Evolutionary conservation across 164 flowering plant species (phyloP).

Genomic region (Sedum album): DNA sequence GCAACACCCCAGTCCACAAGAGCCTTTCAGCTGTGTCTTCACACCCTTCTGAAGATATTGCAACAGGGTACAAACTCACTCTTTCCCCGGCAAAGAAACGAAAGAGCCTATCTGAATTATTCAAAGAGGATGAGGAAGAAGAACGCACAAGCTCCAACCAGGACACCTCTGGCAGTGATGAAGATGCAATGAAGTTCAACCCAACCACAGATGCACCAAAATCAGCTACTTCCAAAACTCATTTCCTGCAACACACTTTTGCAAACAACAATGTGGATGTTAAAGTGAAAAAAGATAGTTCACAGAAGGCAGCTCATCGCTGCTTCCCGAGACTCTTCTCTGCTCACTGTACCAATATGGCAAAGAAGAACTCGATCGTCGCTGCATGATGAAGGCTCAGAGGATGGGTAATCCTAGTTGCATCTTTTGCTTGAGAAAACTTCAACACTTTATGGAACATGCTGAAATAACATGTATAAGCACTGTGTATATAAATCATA

Average conservation of each 20-base stretch:
- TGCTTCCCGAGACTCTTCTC: neutral
- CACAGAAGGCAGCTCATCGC: no score
- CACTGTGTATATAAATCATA: neutral
- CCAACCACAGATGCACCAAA: neutral
- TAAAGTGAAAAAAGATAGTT: no score
- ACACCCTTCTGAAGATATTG: no score
- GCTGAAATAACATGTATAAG: neutral
- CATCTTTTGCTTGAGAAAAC: neutral
- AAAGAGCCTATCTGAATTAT: neutral
- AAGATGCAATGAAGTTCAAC: neutral
- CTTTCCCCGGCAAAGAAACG: no score
- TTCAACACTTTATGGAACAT: neutral
- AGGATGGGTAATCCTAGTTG: neutral
- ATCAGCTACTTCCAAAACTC: neutral
- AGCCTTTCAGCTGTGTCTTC: no score
- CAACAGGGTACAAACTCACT: no score
- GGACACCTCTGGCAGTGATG: neutral
- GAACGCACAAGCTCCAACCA: neutral
- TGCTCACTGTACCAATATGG: neutral
- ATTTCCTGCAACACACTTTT: no score
- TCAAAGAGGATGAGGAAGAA: neutral
- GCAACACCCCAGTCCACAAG: no score
- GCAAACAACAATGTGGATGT: no score
- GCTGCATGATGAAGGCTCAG: neutral
- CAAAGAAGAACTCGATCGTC: neutral